Evolutionary conservation across 192 early-diverging fungal species (phyloP).

Genomic region (Ambispora gerdemannii): DNA sequence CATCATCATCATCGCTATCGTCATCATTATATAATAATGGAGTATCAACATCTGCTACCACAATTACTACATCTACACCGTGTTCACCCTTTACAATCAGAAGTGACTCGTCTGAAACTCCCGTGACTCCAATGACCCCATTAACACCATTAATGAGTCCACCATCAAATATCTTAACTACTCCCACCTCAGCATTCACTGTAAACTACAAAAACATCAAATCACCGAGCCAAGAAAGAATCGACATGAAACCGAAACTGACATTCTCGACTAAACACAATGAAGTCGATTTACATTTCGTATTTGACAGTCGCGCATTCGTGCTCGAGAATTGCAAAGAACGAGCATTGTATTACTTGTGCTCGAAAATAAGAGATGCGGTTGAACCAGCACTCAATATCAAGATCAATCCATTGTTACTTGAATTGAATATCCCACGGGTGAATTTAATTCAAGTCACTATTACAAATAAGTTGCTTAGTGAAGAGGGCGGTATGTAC

Average conservation of each 20-base stretch:
- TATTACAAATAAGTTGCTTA: background rate
- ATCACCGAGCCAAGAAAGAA: background rate
- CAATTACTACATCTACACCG: background rate
- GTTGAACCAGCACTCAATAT: background rate
- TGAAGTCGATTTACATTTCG: background rate
- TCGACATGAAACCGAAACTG: background rate
- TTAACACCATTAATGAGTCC: background rate
- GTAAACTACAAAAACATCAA: background rate
- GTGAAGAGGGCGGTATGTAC: background rate
- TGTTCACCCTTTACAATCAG: background rate
- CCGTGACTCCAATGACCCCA: background rate
- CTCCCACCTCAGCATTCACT: background rate
- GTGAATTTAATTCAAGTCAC: background rate
- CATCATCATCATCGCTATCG: background rate
- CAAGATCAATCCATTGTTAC: background rate
- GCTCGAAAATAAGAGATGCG: background rate
- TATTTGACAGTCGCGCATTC: background rate
- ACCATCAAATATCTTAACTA: background rate
- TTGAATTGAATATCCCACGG: background rate
- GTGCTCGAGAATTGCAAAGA: background rate
- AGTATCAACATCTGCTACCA: too few species aligned
- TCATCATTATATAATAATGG: too few species aligned
- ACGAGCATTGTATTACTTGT: background rate
- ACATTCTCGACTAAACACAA: too few species aligned
- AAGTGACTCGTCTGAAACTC: background rate